Percentiles rank a stretch among this genome's conserved stretches.
phyloP scores from a whole-genome alignment of 73 alveolate genomes.

The Breviolum minutum region DNA sequence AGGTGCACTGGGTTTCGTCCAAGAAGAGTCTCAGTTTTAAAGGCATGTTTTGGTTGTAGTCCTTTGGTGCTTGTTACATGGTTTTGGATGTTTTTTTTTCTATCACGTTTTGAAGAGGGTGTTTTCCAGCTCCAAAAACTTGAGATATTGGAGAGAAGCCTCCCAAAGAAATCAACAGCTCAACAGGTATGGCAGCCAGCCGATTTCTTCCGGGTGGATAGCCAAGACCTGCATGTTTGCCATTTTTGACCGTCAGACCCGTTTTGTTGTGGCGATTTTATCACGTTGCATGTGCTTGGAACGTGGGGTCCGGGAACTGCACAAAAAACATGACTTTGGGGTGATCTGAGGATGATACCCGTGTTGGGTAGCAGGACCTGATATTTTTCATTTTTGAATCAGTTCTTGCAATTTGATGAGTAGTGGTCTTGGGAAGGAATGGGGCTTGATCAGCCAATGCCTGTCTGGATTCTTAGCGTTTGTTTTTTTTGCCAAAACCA shows the following conservation, averaged over 20 bases:
- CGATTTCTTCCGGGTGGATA: constrained; percentile 18
- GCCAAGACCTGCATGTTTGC: neutral
- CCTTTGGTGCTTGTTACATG: too few species aligned
- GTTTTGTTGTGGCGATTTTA: too few species aligned
- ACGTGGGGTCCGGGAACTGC: too few species aligned
- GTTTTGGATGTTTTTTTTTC: too few species aligned
- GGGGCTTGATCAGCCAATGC: constrained; percentile 22
- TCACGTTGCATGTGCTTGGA: too few species aligned
- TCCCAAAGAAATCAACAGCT: too few species aligned
- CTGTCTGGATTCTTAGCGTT: neutral
- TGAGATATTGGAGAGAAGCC: too few species aligned
- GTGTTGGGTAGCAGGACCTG: constrained; percentile 45
- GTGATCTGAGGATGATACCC: neutral
- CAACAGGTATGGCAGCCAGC: constrained; percentile 51
- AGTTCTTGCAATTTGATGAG: neutral
- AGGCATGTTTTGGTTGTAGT: neutral
- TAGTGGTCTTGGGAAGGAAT: neutral
- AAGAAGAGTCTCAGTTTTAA: neutral
- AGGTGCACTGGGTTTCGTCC: neutral
- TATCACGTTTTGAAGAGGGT: too few species aligned
- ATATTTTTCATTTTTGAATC: neutral
- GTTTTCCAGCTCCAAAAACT: too few species aligned
- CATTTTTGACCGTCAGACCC: too few species aligned
- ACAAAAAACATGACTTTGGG: neutral
- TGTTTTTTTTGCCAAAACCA: too few species aligned